Base-by-base conservation (phyloP, 345 rosid species). In the Eucalyptus regnans region DNA sequence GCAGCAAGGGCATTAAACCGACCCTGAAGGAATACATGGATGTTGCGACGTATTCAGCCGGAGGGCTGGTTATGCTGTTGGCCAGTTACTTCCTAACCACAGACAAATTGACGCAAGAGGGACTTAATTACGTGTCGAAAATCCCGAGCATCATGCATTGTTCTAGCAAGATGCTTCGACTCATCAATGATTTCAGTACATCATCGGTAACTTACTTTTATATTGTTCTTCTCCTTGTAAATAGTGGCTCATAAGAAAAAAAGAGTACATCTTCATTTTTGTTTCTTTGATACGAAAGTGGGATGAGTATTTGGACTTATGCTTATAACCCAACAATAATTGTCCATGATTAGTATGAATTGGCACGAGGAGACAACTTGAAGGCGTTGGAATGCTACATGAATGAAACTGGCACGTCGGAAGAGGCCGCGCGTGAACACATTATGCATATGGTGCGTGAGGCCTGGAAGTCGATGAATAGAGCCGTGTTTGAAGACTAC, bases 131-230 rank as follows among this genome's bases (percentile, higher is more conserved):
- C 37, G 43, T 88, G 7, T 43, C 33, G 5, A 48, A 80, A 16
- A 17, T 54, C 11, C 90, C 88, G 1, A 46, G 48, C 5, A 50
- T 88, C 27, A 18, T 86, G 87, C 81, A 31, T 23, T 86, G 22
- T 54, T 54, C 87, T 27, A 9, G 87, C 27, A 8, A 56, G 64
- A 54, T 90, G 51, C 44, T 88, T 49, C 87, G 90, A 31, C 89
- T 90, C 52, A 27, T 33, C 50, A 81, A 90, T 43, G 91, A 90
- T 87, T 41, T 90, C n/a, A 87, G 54, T n/a, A 90, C 91, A n/a
- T 90, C 91, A 22, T 48, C 62, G 89, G 91, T 88, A 88, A 68
- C 41, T 68, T 68, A 16, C 43, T 31, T 68, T 15, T 56, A 16
- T 31, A 68, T 15, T 16, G 22, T 31, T 68, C 20, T 31, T 68